phyloP scores from a whole-genome alignment of 2,329 filamentous ascomycete genomes.

The Thyridium curvatum region DNA sequence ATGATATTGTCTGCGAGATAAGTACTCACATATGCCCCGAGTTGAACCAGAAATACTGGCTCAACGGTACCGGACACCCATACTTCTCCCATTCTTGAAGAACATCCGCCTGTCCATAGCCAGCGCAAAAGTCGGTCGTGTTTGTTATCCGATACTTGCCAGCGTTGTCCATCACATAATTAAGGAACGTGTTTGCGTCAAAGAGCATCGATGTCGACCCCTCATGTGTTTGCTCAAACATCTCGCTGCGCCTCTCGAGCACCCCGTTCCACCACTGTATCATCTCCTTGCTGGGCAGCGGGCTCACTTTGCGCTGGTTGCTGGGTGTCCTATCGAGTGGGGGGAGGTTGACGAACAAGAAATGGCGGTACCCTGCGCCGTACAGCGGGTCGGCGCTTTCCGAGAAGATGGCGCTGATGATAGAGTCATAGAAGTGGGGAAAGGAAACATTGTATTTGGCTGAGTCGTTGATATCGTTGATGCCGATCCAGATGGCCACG shows the following conservation, averaged over 20 bases:
- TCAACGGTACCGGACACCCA: conserved; percentile 17
- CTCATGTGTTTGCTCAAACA: conserved; percentile 19
- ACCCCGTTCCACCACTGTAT: conserved; percentile 36
- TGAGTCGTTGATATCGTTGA: conserved; percentile 50
- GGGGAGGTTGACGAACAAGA: conserved; percentile 46
- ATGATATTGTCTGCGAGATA: conserved; percentile 15
- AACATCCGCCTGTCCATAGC: conserved; percentile 15
- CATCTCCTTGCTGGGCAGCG: conserved; percentile 37
- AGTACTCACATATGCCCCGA: conserved; percentile 15
- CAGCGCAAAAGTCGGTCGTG: conserved; percentile 17
- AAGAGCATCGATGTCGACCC: conserved; percentile 17
- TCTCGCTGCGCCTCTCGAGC: conserved; percentile 21
- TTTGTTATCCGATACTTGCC: conserved; percentile 18
- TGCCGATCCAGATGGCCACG: conserved; percentile 47
- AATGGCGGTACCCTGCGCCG: conserved; percentile 33
- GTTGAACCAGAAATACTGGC: conserved; percentile 24
- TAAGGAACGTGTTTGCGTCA: conserved; percentile 23
- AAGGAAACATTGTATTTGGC: conserved; percentile 34
- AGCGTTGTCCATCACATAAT: conserved; percentile 19
- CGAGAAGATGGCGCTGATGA: conserved; percentile 32
- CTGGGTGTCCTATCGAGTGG: conserved; percentile 38
- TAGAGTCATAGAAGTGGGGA: conserved; percentile 32
- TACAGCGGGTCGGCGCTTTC: conserved; percentile 31
- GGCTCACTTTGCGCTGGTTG: conserved; percentile 22
- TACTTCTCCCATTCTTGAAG: conserved; percentile 13